Evolutionary conservation across 2,329 filamentous ascomycete species (phyloP).

Genomic region (Fusarium sarcochroum): DNA sequence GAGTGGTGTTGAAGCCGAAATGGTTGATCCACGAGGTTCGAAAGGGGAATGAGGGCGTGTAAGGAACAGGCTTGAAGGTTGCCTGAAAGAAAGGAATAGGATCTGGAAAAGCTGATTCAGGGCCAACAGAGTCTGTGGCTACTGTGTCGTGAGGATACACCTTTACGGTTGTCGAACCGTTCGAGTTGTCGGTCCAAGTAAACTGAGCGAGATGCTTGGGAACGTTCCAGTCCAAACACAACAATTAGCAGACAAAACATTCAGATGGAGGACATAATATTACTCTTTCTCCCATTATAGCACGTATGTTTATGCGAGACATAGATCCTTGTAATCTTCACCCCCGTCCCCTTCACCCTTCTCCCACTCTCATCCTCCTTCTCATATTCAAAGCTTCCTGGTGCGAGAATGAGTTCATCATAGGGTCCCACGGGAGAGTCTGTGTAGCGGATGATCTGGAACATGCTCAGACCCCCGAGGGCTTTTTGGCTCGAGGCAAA

Average conservation of each 20-base stretch:
- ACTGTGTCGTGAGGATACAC: constrained; percentile 61
- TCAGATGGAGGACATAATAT: constrained; percentile 33
- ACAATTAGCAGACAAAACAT: constrained; percentile 4
- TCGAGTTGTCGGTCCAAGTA: constrained; percentile 57
- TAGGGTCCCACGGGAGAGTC: constrained; percentile 67
- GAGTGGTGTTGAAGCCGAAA: constrained; percentile 58
- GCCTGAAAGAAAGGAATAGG: constrained; percentile 61
- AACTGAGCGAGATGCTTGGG: constrained; percentile 69
- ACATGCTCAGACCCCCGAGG: constrained; percentile 62
- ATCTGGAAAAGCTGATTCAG: constrained; percentile 52
- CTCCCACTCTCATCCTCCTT: constrained; percentile 53
- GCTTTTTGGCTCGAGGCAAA: constrained; percentile 57
- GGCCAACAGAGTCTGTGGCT: constrained; percentile 41
- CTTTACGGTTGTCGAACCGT: constrained; percentile 57
- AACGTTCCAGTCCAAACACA: constrained; percentile 64
- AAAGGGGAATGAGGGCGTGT: constrained; percentile 61
- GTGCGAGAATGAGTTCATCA: constrained; percentile 65
- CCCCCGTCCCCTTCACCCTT: constrained; percentile 52
- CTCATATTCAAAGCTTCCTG: constrained; percentile 61
- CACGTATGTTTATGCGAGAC: constrained; percentile 66
- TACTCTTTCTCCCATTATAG: constrained; percentile 67
- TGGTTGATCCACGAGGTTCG: constrained; percentile 56
- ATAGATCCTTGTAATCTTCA: constrained; percentile 67
- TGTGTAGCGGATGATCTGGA: constrained; percentile 66
- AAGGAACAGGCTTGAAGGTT: constrained; percentile 59